A percentile compares a stretch with the other conserved stretches of the same genome.
Conservation (phyloP, 305 asterid species). For the Striga hermonthica region DNA sequence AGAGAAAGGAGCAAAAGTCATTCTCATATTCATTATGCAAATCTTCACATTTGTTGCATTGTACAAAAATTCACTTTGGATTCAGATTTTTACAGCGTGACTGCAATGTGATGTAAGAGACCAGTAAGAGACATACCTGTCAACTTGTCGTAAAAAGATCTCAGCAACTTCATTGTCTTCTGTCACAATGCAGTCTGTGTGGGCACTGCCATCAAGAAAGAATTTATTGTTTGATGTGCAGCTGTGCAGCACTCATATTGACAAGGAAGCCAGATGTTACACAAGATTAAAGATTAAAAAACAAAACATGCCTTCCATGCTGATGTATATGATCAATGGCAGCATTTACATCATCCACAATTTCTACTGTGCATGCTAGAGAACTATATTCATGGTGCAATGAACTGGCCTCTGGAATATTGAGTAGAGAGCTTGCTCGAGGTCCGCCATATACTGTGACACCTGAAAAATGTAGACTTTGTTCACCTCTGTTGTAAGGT, state of each 20-base stretch:
- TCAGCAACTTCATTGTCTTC: slow-evolving; percentile 76
- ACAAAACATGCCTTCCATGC: slow-evolving; percentile 74
- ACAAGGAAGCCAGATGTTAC: slow-evolving; percentile 8
- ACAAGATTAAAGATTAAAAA: slow-evolving; percentile 17
- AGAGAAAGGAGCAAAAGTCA: too few species aligned
- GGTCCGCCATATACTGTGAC: slow-evolving; percentile 83
- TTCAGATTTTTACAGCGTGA: slow-evolving; percentile 9
- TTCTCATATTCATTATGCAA: too few species aligned
- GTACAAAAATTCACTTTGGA: neutral
- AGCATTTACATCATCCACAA: slow-evolving; percentile 88
- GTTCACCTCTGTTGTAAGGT: slow-evolving; percentile 16
- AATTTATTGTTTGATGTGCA: slow-evolving; percentile 24
- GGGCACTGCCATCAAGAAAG: slow-evolving; percentile 60
- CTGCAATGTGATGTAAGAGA: slow-evolving; percentile 17
- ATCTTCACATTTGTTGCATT: too few species aligned
- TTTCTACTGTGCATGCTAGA: slow-evolving; percentile 89
- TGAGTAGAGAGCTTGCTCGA: slow-evolving; percentile 62
- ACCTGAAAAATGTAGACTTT: slow-evolving; percentile 43
- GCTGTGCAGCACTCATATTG: slow-evolving; percentile 18
- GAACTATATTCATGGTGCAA: slow-evolving; percentile 94
- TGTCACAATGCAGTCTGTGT: slow-evolving; percentile 82
- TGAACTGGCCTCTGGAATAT: slow-evolving; percentile 74
- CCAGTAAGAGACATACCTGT: slow-evolving; percentile 55
- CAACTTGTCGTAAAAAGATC: slow-evolving; percentile 70
- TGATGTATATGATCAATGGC: slow-evolving; percentile 91